Evolutionary conservation across 441 rosid species (phyloP).

Genomic region (Breynia disticha): DNA sequence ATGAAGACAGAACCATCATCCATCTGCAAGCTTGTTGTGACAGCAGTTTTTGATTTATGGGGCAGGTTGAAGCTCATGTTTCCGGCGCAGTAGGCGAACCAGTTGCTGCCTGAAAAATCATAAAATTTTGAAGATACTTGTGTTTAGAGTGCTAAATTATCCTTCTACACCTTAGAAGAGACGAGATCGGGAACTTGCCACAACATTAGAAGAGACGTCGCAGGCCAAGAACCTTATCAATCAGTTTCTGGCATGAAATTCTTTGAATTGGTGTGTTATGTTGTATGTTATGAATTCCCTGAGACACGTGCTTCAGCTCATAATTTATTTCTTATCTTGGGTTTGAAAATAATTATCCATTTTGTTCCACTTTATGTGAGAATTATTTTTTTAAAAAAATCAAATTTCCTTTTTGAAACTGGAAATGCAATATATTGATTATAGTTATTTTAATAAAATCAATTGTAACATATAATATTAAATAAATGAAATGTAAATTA

Average conservation of each 20-base stretch:
- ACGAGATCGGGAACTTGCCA: no score
- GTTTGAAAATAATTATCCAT: no score
- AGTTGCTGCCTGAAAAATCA: constrained; percentile 39
- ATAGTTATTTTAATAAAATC: no score
- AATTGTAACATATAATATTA: no score
- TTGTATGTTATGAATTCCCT: constrained; percentile 1
- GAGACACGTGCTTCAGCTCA: not conserved
- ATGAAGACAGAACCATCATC: constrained; percentile 16
- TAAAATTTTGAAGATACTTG: constrained; percentile 30
- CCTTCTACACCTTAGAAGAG: no score
- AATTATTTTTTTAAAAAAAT: no score
- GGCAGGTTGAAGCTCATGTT: constrained; percentile 39
- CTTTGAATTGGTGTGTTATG: constrained; percentile 6
- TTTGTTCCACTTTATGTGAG: no score
- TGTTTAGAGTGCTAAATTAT: constrained; percentile 15
- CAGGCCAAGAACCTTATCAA: not conserved
- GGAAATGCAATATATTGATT: no score
- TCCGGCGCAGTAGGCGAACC: constrained; percentile 48
- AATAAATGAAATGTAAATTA: no score
- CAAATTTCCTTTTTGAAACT: no score
- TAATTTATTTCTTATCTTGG: constrained; percentile 8
- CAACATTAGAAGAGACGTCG: no score
- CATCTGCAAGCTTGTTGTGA: constrained; percentile 23
- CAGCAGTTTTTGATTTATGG: constrained; percentile 20
- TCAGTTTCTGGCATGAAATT: constrained; percentile 1